Evolutionary conservation across 129 eudicot species (phyloP), one percentile per base, ranked within the genome.

Genomic region (Ambrosia artemisiifolia): DNA sequence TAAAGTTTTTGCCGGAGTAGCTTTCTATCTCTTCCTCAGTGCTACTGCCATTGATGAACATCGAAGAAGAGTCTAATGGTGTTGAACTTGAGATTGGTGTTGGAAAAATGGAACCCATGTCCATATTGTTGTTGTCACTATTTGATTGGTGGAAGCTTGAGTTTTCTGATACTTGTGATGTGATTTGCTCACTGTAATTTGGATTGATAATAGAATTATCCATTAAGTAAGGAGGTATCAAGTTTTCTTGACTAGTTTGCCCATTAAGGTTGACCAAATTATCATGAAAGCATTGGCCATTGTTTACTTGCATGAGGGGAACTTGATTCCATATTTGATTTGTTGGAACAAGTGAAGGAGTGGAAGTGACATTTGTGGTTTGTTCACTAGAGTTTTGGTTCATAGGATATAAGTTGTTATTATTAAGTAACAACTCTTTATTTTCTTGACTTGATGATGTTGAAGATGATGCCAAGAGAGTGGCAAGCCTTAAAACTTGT

Each of bases 21-120:
- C 88, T 85, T 49, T 90, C 88, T 65, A 43, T 83, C 56, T 91
- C 97, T 48, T 88, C 89, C 67, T 91, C 97, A 0, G 81, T 75
- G 65, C 74, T 75, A 76, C 71, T 70, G 33, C 83, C 67, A 67
- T 80, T 83, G 40, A 83, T 69, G 20, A 75, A 76, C 2, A 88
- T 70, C 1, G 96, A 77, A 2, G 89, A 76, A 7, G 89, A 84
- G 67, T 80, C 85, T 69, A 81, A 44, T 8, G 85, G 86, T 6
- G 84, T 72, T 44, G 87, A 62, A 51, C 86, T 84, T 5, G 92
- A 89, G 53, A 89, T 61, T 33, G 92, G 86, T 2, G 88, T 80
- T 32, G 81, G 82, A 48, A 80, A 53, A 35, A 82, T 79, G 0
- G 90, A 83, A 76, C 83, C 90, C 14, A 81, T 79, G 78, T 79